phyloP scores from a whole-genome alignment of 202 grass and related monocot species.

The Schoenoplectus tabernaemontani region DNA sequence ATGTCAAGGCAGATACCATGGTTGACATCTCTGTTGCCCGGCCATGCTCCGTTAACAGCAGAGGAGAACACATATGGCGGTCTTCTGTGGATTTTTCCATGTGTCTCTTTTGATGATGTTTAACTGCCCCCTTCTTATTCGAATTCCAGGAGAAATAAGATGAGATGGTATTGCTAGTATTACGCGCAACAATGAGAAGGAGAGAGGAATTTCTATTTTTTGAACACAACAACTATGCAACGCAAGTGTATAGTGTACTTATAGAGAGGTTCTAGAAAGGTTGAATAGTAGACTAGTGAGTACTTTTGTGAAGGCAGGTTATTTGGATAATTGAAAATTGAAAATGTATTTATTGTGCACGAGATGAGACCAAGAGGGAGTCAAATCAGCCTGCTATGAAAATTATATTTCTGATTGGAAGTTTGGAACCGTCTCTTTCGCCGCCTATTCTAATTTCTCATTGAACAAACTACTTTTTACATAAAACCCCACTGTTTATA shows the following conservation, averaged over 20 bases:
- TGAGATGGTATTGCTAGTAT: background rate
- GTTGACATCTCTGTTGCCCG: conserved; percentile 37
- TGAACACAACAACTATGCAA: background rate
- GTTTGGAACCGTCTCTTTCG: too few relatives aligned
- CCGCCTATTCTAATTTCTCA: background rate
- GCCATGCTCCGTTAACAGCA: conserved; percentile 22
- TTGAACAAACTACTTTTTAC: background rate
- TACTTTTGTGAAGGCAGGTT: background rate
- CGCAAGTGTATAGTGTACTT: background rate
- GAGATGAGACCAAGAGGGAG: background rate
- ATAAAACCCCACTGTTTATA: background rate
- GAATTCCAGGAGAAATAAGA: background rate
- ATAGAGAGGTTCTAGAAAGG: background rate
- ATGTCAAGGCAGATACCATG: conserved; percentile 54
- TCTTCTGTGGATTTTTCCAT: background rate
- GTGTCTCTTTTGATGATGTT: background rate
- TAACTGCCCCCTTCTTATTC: background rate
- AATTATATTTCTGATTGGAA: too few relatives aligned
- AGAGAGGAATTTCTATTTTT: background rate
- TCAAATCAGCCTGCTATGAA: background rate
- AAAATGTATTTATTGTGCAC: background rate
- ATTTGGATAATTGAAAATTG: background rate
- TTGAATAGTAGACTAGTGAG: background rate
- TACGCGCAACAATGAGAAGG: background rate
- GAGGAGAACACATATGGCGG: background rate